Conservation (phyloP, 2,329 filamentous ascomycete genomes). For the Sporothrix brunneoviolacea region DNA sequence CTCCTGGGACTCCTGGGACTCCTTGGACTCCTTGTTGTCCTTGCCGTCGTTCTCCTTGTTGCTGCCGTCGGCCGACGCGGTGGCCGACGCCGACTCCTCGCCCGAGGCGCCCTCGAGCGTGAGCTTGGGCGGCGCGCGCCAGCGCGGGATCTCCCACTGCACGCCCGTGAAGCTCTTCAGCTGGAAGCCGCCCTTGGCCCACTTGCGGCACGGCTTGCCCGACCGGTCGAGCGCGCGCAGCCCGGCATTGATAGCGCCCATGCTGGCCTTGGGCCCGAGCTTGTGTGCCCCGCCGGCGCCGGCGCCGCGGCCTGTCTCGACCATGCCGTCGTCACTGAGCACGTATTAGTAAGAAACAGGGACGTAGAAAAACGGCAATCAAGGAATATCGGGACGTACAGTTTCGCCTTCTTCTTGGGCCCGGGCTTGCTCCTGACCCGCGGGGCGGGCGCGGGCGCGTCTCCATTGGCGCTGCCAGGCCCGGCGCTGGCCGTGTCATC, state of each 20-base stretch:
- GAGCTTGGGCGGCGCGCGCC: constrained; percentile 67
- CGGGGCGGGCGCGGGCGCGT: constrained; percentile 39
- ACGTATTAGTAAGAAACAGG: too few species aligned
- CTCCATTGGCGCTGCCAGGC: constrained; percentile 37
- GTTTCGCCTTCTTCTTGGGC: constrained; percentile 89
- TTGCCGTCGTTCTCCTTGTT: constrained; percentile 53
- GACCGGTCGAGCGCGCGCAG: constrained; percentile 89
- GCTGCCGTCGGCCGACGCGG: constrained; percentile 36
- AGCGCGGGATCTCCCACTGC: constrained; percentile 72
- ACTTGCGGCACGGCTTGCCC: constrained; percentile 86
- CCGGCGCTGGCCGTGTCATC: constrained; percentile 41
- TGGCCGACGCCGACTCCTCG: constrained; percentile 25
- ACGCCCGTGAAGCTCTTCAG: constrained; percentile 92
- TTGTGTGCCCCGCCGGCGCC: constrained; percentile 60
- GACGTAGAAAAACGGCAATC: too few species aligned
- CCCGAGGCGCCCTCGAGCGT: constrained; percentile 31
- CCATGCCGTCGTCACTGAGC: constrained; percentile 58
- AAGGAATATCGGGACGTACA: constrained; percentile 62
- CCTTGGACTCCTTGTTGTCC: constrained; percentile 44
- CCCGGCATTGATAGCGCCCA: constrained; percentile 93
- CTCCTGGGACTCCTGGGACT: too few species aligned
- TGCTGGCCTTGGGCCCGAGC: constrained; percentile 91
- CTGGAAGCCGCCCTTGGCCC: constrained; percentile 74
- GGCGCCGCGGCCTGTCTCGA: constrained; percentile 47
- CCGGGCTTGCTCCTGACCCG: constrained; percentile 81